Percentiles rank a stretch among this genome's conserved stretches.
Conservation (phyloP, 129 eudicot species). For the Oenanthe sinensis region DNA sequence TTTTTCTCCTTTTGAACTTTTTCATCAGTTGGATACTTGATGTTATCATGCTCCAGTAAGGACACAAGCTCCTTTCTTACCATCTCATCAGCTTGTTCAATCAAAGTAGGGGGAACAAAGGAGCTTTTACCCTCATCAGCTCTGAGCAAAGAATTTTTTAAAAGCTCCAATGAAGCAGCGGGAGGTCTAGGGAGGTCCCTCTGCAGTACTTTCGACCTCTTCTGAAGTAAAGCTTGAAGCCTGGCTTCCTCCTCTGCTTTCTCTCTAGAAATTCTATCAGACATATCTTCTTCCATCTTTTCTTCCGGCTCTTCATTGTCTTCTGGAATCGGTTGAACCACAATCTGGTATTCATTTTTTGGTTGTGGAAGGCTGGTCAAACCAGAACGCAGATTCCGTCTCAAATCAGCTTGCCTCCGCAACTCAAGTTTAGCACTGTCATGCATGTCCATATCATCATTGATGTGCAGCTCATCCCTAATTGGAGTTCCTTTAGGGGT, state of each 20-base stretch:
- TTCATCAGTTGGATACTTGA: conserved; percentile 81
- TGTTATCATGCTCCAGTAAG: conserved; percentile 82
- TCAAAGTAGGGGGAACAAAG: conserved; percentile 82
- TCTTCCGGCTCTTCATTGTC: conserved; percentile 85
- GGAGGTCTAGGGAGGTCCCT: conserved; percentile 98
- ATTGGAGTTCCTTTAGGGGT: conserved; percentile 97
- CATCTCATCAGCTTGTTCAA: conserved; percentile 96
- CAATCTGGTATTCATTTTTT: conserved; percentile 85
- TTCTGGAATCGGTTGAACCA: conserved; percentile 54
- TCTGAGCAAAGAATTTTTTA: conserved; percentile 52
- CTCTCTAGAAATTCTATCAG: conserved; percentile 82
- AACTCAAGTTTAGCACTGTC: conserved; percentile 63
- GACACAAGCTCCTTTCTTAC: conserved; percentile 72
- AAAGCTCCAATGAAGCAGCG: conserved; percentile 60
- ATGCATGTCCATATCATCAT: conserved; percentile 80
- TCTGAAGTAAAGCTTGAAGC: conserved; percentile 64
- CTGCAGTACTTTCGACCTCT: conserved; percentile 90
- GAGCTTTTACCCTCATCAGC: conserved; percentile 92
- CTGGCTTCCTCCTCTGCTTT: conserved; percentile 94
- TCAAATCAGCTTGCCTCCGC: conserved; percentile 52
- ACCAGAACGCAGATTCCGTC: conserved; percentile 69
- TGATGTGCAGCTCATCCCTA: conserved; percentile 83
- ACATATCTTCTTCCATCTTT: conserved; percentile 96
- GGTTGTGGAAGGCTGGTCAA: conserved; percentile 84
- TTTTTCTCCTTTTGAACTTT: conserved; percentile 72